Conservation (phyloP, 129 eudicot genomes). For the Mikania micrantha region DNA sequence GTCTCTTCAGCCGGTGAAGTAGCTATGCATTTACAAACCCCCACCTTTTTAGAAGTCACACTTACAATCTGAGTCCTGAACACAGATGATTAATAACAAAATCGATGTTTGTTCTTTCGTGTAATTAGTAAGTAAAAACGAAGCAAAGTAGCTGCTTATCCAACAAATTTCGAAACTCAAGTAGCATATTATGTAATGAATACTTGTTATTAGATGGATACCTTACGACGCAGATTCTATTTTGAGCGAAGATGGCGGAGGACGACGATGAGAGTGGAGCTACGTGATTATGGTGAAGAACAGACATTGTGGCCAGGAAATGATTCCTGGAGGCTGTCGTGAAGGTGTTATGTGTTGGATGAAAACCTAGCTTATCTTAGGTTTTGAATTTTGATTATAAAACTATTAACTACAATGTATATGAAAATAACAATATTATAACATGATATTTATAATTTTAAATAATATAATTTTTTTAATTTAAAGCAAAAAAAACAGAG, state of each 20-base stretch:
- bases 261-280: constrained; percentile 46
- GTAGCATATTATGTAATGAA: not conserved
- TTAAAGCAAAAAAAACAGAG: too few relatives aligned
- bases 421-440: too few relatives aligned
- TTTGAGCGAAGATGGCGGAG: constrained; percentile 38
- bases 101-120: not conserved
- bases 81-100: not conserved
- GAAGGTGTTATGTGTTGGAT: constrained; percentile 10
- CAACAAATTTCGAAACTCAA: not conserved
- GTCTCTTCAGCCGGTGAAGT: constrained; percentile 52
- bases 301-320: constrained; percentile 25
- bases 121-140: not conserved
- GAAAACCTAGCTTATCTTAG: constrained; percentile 18
- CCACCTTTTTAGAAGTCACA: constrained; percentile 24
- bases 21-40: constrained; percentile 62
- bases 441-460: too few relatives aligned
- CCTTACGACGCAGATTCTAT: constrained; percentile 32
- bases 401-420: too few relatives aligned
- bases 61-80: constrained; percentile 40
- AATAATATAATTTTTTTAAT: too few relatives aligned
- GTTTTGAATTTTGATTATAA: too few relatives aligned
- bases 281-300: constrained; percentile 31
- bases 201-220: not conserved
- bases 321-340: not conserved
- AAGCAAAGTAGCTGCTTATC: not conserved